Evolutionary conservation across 2,329 filamentous ascomycete species (phyloP).

Genomic region (Stagonosporopsis tanaceti): DNA sequence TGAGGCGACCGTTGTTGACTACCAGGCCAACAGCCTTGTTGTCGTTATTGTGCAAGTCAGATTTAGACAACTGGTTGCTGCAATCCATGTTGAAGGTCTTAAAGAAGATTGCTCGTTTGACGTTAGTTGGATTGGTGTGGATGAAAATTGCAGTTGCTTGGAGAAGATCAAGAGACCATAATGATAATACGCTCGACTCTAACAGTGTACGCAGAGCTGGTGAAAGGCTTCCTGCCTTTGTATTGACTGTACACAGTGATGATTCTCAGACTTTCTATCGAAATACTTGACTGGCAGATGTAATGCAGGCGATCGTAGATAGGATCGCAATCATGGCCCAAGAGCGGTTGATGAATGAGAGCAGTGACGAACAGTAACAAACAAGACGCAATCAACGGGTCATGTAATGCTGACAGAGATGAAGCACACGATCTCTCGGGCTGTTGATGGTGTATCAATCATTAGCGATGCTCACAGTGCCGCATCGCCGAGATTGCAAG

Average conservation of each 20-base stretch:
- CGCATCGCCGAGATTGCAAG: not conserved
- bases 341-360: not conserved
- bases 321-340: not conserved
- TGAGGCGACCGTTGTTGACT: slow-evolving; percentile 2
- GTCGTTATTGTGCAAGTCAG: not conserved
- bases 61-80: not conserved
- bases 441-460: not conserved
- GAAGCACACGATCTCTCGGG: not conserved
- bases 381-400: not conserved
- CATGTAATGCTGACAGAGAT: not conserved
- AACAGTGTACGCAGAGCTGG: not conserved
- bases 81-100: not conserved
- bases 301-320: not conserved
- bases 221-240: not conserved
- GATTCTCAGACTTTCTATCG: too few relatives aligned
- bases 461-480: not conserved
- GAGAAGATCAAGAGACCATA: not conserved
- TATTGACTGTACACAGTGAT: not conserved
- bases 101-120: not conserved
- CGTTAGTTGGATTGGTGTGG: not conserved
- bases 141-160: not conserved
- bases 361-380: not conserved
- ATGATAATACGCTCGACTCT: not conserved
- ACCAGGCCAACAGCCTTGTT: not conserved
- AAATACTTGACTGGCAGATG: not conserved